These are phyloP conservation scores for Pleurozium schreberi DNA, from an alignment of 225 moss, liverwort and hornwort species.

Conservation along the genomic window DNA sequence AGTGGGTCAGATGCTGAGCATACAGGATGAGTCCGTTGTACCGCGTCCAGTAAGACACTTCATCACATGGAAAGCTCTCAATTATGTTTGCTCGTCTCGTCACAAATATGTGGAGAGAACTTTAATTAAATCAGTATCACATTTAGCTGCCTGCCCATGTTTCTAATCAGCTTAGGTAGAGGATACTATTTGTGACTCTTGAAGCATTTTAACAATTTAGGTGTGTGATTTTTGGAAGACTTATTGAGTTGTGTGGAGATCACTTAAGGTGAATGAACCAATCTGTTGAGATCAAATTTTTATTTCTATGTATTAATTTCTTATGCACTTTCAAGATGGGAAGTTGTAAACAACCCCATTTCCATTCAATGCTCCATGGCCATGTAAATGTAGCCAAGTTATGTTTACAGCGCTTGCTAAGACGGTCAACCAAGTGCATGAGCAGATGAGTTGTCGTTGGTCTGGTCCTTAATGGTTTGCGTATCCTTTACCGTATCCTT, in stretches of 20 bases:
- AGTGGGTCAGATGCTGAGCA: constrained; percentile 99
- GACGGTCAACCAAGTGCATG: not conserved
- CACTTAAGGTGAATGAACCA: not conserved
- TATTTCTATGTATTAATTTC: not conserved
- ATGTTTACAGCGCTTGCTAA: not conserved
- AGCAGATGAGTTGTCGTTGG: not conserved
- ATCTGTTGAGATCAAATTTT: not conserved
- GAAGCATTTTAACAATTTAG: not conserved
- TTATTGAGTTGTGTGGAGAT: not conserved
- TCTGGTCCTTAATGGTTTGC: not conserved
- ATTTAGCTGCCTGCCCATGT: not conserved
- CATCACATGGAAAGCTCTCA: not conserved
- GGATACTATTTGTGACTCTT: not conserved
- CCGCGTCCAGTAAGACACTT: constrained; percentile 59
- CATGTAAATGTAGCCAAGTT: not conserved
- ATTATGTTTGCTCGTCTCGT: not conserved
- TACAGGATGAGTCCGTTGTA: constrained; percentile 88
- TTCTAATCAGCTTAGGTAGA: not conserved
- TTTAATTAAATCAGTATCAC: not conserved
- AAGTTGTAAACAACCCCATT: not conserved
- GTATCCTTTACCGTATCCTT: not conserved
- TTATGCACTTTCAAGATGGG: not conserved
- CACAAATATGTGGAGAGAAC: not conserved
- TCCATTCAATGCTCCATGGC: not conserved
- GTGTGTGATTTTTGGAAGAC: not conserved